Conservation (phyloP, 768 basidiomycete species). For the Naganishia randhawae region DNA sequence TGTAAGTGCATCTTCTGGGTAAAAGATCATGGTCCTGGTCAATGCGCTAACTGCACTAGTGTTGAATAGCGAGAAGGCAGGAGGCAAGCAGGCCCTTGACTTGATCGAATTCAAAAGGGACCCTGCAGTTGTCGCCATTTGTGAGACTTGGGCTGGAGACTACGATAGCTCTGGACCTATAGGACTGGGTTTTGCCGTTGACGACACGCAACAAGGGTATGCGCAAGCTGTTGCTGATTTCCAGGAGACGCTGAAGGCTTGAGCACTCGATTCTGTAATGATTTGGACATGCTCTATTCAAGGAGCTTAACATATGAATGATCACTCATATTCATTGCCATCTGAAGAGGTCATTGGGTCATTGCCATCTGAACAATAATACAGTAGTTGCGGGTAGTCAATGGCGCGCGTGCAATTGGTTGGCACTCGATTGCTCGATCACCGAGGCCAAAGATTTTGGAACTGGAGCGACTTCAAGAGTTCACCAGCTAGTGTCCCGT, state of each 20-base stretch:
- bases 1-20: conserved; percentile 44
- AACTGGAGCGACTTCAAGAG: neutral
- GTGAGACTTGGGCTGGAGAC: conserved; percentile 48
- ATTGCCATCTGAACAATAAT: neutral
- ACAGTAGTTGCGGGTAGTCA: neutral
- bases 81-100: conserved; percentile 55
- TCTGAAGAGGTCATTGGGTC: no score
- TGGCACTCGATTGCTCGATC: conserved; percentile 18
- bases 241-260: conserved; percentile 38
- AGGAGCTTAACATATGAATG: neutral
- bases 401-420: conserved; percentile 5
- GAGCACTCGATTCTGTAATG: neutral
- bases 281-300: no score
- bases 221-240: conserved; percentile 47
- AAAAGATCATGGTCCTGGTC: neutral
- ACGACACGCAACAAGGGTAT: conserved; percentile 46
- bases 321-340: no score
- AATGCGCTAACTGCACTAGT: neutral
- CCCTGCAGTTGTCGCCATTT: conserved; percentile 44
- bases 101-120: conserved; percentile 52
- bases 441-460: conserved; percentile 19
- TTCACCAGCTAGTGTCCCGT: neutral
- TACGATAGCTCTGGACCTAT: conserved; percentile 39
- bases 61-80: conserved; percentile 51
- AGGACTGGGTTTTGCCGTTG: conserved; percentile 45